Evolutionary conservation across 306 rosid genomes (phyloP).

Genomic region (Quercus rubra): DNA sequence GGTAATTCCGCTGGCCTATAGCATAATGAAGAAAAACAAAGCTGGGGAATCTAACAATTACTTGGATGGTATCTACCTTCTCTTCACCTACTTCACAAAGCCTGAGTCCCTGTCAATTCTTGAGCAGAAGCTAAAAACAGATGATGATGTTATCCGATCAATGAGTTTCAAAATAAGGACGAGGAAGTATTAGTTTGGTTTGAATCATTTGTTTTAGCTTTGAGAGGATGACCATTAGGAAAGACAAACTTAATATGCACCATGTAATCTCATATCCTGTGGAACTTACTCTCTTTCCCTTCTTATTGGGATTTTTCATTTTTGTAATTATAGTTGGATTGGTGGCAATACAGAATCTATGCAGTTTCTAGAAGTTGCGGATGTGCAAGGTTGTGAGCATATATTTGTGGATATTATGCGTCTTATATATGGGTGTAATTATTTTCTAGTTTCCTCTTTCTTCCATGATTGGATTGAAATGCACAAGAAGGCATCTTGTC

Average conservation of each 20-base stretch:
- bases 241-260: slow-evolving; percentile 22
- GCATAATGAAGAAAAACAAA: slow-evolving; percentile 79
- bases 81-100: slow-evolving; percentile 81
- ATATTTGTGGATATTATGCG: not conserved
- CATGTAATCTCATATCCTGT: slow-evolving; percentile 19
- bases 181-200: slow-evolving; percentile 53
- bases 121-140: slow-evolving; percentile 49
- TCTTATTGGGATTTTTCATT: slow-evolving; percentile 27
- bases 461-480: not conserved
- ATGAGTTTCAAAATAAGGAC: slow-evolving; percentile 68
- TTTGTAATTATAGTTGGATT: slow-evolving; percentile 32
- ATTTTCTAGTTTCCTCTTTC: not conserved
- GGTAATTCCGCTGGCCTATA: slow-evolving; percentile 71
- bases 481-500: not conserved
- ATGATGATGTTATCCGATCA: slow-evolving; percentile 71
- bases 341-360: slow-evolving; percentile 7
- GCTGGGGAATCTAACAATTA: slow-evolving; percentile 80
- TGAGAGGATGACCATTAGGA: slow-evolving; percentile 12
- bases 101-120: slow-evolving; percentile 59
- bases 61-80: slow-evolving; percentile 89
- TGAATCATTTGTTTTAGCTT: slow-evolving; percentile 15
- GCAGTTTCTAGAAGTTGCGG: slow-evolving; percentile 22
- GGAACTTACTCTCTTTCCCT: slow-evolving; percentile 4
- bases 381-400: not conserved
- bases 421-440: not conserved